These are phyloP conservation scores for Chlamydomonas reinhardtii DNA, from an alignment of 163 green algal species.

Conservation along the genomic window DNA sequence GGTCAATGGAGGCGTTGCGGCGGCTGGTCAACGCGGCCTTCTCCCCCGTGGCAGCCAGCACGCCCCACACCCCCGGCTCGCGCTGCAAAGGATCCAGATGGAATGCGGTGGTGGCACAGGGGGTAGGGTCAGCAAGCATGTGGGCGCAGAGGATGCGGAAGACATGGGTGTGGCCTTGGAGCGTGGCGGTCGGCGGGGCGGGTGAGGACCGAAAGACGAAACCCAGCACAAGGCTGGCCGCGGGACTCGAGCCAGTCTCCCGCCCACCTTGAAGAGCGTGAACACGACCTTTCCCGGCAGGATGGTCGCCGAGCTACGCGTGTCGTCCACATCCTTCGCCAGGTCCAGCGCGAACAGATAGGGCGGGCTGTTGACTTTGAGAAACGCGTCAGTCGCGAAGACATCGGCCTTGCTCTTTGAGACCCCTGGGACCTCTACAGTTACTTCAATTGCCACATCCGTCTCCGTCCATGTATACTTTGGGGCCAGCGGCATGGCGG, in stretches of 20 bases:
- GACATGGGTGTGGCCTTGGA: too few relatives aligned
- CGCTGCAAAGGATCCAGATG: constrained; percentile 40
- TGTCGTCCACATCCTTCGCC: constrained; percentile 63
- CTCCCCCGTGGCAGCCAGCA: constrained; percentile 49
- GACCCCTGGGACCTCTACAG: constrained; percentile 56
- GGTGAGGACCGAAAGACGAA: too few relatives aligned
- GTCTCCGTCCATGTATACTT: constrained; percentile 72
- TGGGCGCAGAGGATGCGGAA: too few relatives aligned
- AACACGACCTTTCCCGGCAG: constrained; percentile 58
- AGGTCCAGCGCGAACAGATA: constrained; percentile 81
- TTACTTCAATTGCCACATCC: constrained; percentile 56
- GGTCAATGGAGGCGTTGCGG: constrained; percentile 64
- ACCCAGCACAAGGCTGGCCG: too few relatives aligned
- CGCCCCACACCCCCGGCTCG: constrained; percentile 60
- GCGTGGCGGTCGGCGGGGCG: too few relatives aligned
- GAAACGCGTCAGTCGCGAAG: constrained; percentile 68
- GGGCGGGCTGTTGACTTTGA: constrained; percentile 78
- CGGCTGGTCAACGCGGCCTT: constrained; percentile 52
- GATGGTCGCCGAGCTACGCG: constrained; percentile 58
- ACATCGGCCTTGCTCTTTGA: constrained; percentile 64
- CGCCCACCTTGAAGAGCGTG: constrained; percentile 68
- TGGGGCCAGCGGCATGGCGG: constrained; percentile 71
- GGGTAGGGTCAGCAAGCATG: too few relatives aligned
- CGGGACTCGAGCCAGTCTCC: too few relatives aligned
- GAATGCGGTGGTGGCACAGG: too few relatives aligned